A percentile compares a stretch with the other conserved stretches of the same genome.
Evolutionary conservation across 176 grass and related monocot genomes (phyloP).

Genomic region (Calamus simplicifolius): DNA sequence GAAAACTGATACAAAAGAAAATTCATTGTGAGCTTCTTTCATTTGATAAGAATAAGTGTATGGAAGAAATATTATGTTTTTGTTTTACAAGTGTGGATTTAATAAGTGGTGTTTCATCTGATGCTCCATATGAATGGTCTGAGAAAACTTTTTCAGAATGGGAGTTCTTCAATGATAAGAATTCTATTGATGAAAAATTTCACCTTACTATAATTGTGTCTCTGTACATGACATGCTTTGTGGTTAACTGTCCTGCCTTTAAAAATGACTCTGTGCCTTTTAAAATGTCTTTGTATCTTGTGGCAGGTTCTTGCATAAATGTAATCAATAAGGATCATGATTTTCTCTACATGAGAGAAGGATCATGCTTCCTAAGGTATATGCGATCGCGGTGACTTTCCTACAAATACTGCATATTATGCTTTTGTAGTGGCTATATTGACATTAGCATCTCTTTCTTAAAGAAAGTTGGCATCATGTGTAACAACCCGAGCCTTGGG

Average conservation of each 20-base stretch:
- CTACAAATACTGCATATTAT: too few relatives aligned
- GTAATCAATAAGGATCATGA: too few relatives aligned
- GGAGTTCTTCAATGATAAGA: slow-evolving; percentile 57
- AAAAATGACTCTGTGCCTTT: too few relatives aligned
- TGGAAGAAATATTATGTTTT: slow-evolving; percentile 6
- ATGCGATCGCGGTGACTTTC: neutral
- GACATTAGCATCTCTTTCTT: too few relatives aligned
- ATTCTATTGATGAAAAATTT: slow-evolving; percentile 41
- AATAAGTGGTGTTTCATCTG: slow-evolving; percentile 78
- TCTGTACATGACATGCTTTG: neutral
- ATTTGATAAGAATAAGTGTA: too few relatives aligned
- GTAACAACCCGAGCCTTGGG: too few relatives aligned
- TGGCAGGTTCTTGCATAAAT: slow-evolving; percentile 73
- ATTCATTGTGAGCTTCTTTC: too few relatives aligned
- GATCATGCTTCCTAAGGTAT: slow-evolving; percentile 24
- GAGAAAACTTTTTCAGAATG: slow-evolving; percentile 65
- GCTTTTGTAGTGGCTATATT: too few relatives aligned
- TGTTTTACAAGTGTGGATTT: slow-evolving; percentile 73
- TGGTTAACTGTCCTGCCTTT: neutral
- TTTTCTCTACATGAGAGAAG: slow-evolving; percentile 15
- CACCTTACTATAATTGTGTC: slow-evolving; percentile 41
- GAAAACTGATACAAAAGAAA: too few relatives aligned
- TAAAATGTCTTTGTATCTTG: neutral
- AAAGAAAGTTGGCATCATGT: too few relatives aligned
- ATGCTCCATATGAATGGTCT: slow-evolving; percentile 77